These are phyloP conservation scores for Colletotrichum caudatum DNA, from an alignment of 2,329 filamentous ascomycete genomes.

Conservation along the genomic window DNA sequence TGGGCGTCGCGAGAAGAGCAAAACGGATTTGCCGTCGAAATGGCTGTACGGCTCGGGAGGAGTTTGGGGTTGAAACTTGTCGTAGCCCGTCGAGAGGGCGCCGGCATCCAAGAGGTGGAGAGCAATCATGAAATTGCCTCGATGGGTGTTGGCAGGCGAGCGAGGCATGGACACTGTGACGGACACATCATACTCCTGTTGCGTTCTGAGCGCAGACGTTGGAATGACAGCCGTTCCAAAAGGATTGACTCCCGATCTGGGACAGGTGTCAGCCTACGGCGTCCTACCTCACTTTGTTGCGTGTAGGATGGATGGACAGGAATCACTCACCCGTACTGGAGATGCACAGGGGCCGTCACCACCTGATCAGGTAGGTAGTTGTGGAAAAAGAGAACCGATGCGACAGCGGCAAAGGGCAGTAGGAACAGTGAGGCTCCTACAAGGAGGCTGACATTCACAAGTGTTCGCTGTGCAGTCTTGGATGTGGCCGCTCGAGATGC, in stretches of 20 bases:
- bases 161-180: slow-evolving; percentile 82
- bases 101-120: slow-evolving; percentile 73
- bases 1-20: slow-evolving; percentile 77
- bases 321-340: slow-evolving; percentile 68
- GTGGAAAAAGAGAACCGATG: slow-evolving; percentile 66
- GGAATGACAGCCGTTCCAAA: slow-evolving; percentile 63
- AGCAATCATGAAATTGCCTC: slow-evolving; percentile 96
- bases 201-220: slow-evolving; percentile 68
- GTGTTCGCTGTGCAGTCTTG: slow-evolving; percentile 61
- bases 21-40: slow-evolving; percentile 56
- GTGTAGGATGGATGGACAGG: not conserved
- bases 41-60: slow-evolving; percentile 49
- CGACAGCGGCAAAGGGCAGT: slow-evolving; percentile 60
- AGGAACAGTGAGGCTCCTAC: slow-evolving; percentile 57
- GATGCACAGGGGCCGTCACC: slow-evolving; percentile 63
- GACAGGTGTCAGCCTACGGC: slow-evolving; percentile 1
- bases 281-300: not conserved
- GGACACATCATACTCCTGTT: slow-evolving; percentile 87
- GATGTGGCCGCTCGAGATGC: slow-evolving; percentile 59
- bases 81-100: slow-evolving; percentile 44
- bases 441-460: slow-evolving; percentile 62
- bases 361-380: slow-evolving; percentile 68
- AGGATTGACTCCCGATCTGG: slow-evolving; percentile 63
- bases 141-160: slow-evolving; percentile 78
- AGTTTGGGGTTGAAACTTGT: slow-evolving; percentile 36